Base-by-base conservation (phyloP, 768 basidiomycete genomes). In the Pisolithus sp. region DNA sequence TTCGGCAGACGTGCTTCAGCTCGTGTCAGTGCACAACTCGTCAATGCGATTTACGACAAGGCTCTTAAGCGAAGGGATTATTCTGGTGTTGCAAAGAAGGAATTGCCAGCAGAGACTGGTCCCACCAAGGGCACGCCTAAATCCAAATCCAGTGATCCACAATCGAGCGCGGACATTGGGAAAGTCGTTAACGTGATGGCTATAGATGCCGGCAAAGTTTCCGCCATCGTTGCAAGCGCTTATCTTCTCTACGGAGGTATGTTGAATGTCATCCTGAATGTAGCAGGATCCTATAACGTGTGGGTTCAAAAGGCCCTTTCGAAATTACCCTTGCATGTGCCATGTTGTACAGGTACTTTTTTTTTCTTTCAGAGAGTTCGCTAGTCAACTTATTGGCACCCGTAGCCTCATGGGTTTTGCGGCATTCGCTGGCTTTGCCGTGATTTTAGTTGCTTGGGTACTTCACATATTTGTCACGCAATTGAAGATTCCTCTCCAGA, bases 181-280 rank as follows among this genome's bases (percentile, higher is more conserved):
- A 90, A 91, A 64, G 86, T 91, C 52, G 86, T 91, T 46, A 87
- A 88, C 55, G 70, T 91, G 36, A 91, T 92, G 87, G 80, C 84
- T 17, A 79, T 77, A 10, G 86, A 89, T 62, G 80, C 81, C 5
- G 83, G 81, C 62, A 66, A 76, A 73, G 60, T 83, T 56, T 67
- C 77, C 1, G 71, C 72, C 65, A 78, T 73, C 24, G 56, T 73
- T 8, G 77, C 81, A 4, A 76, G 72, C 2, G 59, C 72, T 36
- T 85, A 85, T 58, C 79, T 81, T 60, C 66, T 84, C 34, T 86
- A 88, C 52, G 82, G 83, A 61, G 77, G 83, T 81, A 53, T 18
- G 71, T 56, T 17, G 15, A 15, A 57, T 44, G 53, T 20, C 7
- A 52, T 24, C 23, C 30, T 23, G 38, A 46, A 47, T n/a, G 37